A percentile compares a stretch with the other conserved stretches of the same genome.
Conservation (phyloP, 2,329 filamentous ascomycete species). For the Microdochium trichocladiopsis region DNA sequence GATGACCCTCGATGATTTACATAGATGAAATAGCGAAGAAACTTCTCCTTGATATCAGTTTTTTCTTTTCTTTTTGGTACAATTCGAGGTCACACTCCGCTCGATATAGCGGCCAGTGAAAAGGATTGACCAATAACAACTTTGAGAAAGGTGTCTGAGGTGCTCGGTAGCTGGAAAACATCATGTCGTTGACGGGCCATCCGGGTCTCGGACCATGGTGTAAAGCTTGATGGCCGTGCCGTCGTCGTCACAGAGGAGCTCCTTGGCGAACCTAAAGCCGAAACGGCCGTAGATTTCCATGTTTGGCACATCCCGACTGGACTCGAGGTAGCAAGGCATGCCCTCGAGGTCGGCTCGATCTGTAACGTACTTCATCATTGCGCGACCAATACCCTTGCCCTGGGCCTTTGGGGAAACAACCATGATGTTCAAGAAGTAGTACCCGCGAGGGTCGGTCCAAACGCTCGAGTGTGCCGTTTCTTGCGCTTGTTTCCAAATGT, state of each 20-base stretch:
- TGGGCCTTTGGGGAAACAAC: slow-evolving; percentile 60
- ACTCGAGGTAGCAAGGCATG: slow-evolving; percentile 63
- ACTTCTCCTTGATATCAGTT: too few species aligned
- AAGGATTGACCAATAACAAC: too few species aligned
- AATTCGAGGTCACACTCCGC: too few species aligned
- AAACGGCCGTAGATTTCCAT: slow-evolving; percentile 63
- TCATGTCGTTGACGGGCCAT: background rate
- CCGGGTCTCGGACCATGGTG: slow-evolving; percentile 37
- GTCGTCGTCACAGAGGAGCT: slow-evolving; percentile 61
- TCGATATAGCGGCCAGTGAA: too few species aligned
- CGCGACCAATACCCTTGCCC: slow-evolving; percentile 58
- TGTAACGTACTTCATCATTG: slow-evolving; percentile 57
- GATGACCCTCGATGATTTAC: too few species aligned
- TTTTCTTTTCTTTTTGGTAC: too few species aligned
- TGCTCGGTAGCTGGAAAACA: too few species aligned
- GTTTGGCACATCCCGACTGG: slow-evolving; percentile 60
- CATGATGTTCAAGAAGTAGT: slow-evolving; percentile 73
- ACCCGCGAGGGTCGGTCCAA: slow-evolving; percentile 60
- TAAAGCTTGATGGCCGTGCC: slow-evolving; percentile 47
- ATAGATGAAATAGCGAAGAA: too few species aligned
- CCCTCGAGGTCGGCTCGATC: slow-evolving; percentile 56
- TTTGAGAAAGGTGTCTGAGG: too few species aligned
- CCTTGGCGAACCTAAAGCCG: slow-evolving; percentile 58
- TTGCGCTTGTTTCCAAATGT: slow-evolving; percentile 66
- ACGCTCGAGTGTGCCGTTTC: slow-evolving; percentile 51